Base-by-base conservation (phyloP, 306 rosid species). In the Gastrolobium villosum region DNA sequence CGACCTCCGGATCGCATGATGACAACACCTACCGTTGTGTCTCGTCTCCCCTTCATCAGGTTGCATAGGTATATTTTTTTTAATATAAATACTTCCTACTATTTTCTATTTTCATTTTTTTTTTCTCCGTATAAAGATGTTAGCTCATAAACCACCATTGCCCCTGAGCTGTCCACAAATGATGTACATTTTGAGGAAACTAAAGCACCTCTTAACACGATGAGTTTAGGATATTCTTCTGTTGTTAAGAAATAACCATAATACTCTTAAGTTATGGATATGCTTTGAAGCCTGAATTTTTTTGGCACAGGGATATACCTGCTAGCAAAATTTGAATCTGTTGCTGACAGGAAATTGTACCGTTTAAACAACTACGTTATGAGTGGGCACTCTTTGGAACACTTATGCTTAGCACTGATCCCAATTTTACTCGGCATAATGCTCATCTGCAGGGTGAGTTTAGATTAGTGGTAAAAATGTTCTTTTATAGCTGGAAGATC, bases 341-440 rank as follows among this genome's bases (percentile, higher is more conserved):
- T 63, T 62, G 84, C 88, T 44, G 93, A 89, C 79, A 79, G n/a
- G 84, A 91, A 87, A 84, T 82, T 89, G 53, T 84, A 82, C 86
- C 65, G 11, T 43, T 79, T 37, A 72, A 89, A 81, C 76, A 65
- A 75, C 65, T 87, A 80, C 81, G 10, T 70, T 10, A 82, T 91
- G 82, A 87, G 90, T 2, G 92, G 93, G 36, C 89, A 91, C 49
- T 89, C 94, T 14, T 64, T 91, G 89, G 89, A 74, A 69, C 90
- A 91, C 83, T 66, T 91, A 41, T 86, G 87, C 82, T 74, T 81
- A 60, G 88, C 86, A 13, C 31, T 83, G 73, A 81, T 87, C 66
- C 92, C 91, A n/a, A 11, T 81, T 84, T 76, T 79, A 48, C 83
- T 89, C 76, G 72, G 82, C 80, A 14, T 87, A 49, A 89, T 91